Percentiles rank a stretch among this genome's conserved stretches.
Conservation (phyloP, 257 asterid genomes). For the Parsonsia alboflavescens region DNA sequence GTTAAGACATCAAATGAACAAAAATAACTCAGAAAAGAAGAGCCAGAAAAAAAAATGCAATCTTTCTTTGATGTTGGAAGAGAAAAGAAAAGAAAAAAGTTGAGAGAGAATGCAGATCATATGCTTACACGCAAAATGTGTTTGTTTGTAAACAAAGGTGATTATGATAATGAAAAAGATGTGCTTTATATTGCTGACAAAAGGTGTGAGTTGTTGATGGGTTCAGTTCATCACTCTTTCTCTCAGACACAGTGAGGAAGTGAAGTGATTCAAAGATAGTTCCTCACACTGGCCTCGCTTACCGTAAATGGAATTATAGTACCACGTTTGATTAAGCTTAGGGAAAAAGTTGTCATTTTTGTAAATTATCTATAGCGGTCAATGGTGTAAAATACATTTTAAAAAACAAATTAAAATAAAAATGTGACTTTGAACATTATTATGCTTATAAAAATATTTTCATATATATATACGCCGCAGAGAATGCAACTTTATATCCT, state of each 20-base stretch:
- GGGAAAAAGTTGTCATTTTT: no score
- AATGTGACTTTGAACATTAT: no score
- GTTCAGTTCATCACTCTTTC: neutral
- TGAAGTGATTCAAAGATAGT: no score
- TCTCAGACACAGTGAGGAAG: neutral
- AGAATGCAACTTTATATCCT: no score
- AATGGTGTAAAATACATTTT: no score
- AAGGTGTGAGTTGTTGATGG: neutral
- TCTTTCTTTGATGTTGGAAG: neutral
- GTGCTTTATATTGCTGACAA: neutral
- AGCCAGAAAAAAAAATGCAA: neutral
- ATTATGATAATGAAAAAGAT: neutral
- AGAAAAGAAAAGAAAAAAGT: neutral
- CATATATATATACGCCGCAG: no score
- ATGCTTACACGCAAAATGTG: neutral
- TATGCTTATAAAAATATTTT: no score
- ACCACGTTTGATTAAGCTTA: neutral
- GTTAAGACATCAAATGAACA: neutral
- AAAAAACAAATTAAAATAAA: no score
- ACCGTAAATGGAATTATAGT: neutral
- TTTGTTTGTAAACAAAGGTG: neutral
- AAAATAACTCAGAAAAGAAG: neutral
- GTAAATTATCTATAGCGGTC: no score
- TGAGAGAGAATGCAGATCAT: neutral
- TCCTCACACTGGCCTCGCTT: neutral